These are phyloP conservation scores for Yamadazyma songkhlaensis DNA, from an alignment of 1,139 yeast genomes.

Conservation along the genomic window DNA sequence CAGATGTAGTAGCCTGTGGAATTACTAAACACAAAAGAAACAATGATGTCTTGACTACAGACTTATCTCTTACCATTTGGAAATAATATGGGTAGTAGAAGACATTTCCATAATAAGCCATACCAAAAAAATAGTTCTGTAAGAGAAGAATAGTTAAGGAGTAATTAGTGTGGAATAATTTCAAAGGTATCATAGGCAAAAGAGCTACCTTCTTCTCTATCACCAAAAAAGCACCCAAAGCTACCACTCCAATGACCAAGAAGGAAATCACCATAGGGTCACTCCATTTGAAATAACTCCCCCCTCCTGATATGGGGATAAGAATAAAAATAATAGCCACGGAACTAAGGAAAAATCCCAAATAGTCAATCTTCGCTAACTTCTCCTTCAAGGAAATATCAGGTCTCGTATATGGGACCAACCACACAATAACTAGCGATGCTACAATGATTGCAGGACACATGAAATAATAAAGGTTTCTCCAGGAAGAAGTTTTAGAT, in stretches of 20 bases:
- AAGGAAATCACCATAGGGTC: slow-evolving; percentile 44
- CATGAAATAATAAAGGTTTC: slow-evolving; percentile 45
- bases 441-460: slow-evolving; percentile 23
- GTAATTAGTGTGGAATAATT: slow-evolving; percentile 39
- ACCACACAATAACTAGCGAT: slow-evolving; percentile 24
- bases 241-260: slow-evolving; percentile 44
- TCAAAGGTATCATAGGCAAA: slow-evolving; percentile 55
- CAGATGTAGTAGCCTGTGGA: slow-evolving; percentile 37
- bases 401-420: slow-evolving; percentile 16
- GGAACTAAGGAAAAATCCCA: slow-evolving; percentile 45
- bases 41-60: slow-evolving; percentile 35
- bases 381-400: slow-evolving; percentile 25
- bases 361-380: slow-evolving; percentile 43
- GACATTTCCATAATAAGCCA: slow-evolving; percentile 41
- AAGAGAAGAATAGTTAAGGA: slow-evolving; percentile 39
- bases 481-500: slow-evolving; percentile 41
- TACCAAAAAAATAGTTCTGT: slow-evolving; percentile 49
- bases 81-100: slow-evolving; percentile 51
- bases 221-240: slow-evolving; percentile 36
- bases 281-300: slow-evolving; percentile 50
- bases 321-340: slow-evolving; percentile 42
- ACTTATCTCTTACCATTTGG: slow-evolving; percentile 42
- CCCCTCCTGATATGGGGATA: slow-evolving; percentile 59
- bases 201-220: slow-evolving; percentile 48
- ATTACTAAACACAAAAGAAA: slow-evolving; percentile 42